phyloP scores from a whole-genome alignment of 225 moss, liverwort and hornwort genomes.

The Polytrichum commune region DNA sequence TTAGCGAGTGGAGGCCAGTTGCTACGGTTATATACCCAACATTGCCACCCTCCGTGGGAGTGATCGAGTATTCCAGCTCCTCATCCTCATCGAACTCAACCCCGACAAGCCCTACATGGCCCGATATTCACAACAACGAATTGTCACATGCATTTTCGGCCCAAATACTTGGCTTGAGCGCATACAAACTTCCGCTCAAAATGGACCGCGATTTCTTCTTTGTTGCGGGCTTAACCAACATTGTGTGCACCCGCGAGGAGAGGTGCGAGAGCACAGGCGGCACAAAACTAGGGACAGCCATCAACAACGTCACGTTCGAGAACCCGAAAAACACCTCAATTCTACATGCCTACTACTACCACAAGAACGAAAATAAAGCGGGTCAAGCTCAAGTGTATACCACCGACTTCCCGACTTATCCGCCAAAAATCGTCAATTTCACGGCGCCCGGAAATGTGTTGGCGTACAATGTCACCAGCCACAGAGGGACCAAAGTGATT shows the following conservation, averaged over 20 bases:
- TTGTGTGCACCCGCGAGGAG: neutral
- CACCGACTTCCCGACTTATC: slow-evolving; percentile 10
- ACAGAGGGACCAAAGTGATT: slow-evolving; percentile 5
- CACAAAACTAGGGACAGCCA: neutral
- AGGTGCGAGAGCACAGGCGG: neutral
- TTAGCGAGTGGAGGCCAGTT: slow-evolving; percentile 11
- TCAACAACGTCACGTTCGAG: slow-evolving; percentile 3
- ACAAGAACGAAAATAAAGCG: neutral
- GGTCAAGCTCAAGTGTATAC: neutral
- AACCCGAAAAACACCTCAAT: slow-evolving; percentile 1
- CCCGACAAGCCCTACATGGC: neutral
- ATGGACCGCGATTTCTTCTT: slow-evolving; percentile 21
- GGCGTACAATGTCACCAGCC: neutral
- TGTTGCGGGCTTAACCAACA: neutral
- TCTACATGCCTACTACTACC: slow-evolving; percentile 1
- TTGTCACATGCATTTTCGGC: neutral
- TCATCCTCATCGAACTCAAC: too few relatives aligned
- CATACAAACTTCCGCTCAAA: neutral
- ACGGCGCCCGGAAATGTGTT: slow-evolving; percentile 1
- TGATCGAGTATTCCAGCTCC: too few relatives aligned
- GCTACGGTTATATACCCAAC: too few relatives aligned
- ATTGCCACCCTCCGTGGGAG: too few relatives aligned
- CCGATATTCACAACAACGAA: neutral
- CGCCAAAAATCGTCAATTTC: slow-evolving; percentile 10
- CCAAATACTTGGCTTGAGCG: neutral